Base-by-base conservation (phyloP, 2,329 filamentous ascomycete species). In the Clathrospora elynae region DNA sequence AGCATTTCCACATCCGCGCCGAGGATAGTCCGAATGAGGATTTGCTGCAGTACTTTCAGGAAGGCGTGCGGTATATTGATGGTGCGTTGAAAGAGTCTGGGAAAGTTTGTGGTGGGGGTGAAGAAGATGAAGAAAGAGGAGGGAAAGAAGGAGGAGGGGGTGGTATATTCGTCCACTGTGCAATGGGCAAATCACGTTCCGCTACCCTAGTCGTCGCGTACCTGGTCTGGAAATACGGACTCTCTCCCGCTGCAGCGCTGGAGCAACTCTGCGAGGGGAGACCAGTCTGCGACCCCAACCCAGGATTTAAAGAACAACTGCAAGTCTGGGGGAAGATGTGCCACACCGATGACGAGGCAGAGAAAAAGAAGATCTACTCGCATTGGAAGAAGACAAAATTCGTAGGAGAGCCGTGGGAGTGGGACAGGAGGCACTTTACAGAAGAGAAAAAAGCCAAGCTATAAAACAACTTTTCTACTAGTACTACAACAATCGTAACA, bases 381-480 rank as follows among this genome's bases (percentile, higher is more conserved):
- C 47, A 51, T n/a, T 72, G 69, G 68, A 37, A 57, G 18, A 57
- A 55, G 32, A 55, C 52, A 1, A 54, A 67, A 4, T 71, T 70
- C 35, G 62, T 26, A 2, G 69, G 69, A 1, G 61, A 64, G n/a
- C 60, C 49, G 11, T 70, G 67, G 67, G 66, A 68, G 26, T 72
- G 70, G 70, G 68, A 70, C 24, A 13, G 12, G n/a, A 17, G 20
- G 14, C n/a, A n/a, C n/a, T n/a, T n/a, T n/a, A n/a, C n/a, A n/a
- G n/a, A n/a, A n/a, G n/a, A n/a, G n/a, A n/a, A n/a, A 4, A 29
- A 11, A 14, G 26, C 26, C 7, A 29, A 29, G 26, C 26, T 29
- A 6, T 29, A 9, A 29, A 11, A n/a, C n/a, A n/a, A n/a, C n/a
- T n/a, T n/a, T n/a, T n/a, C n/a, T n/a, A n/a, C n/a, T n/a, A n/a